Percentiles rank a stretch among this genome's conserved stretches.
Evolutionary conservation across 768 basidiomycete species (phyloP).

Genomic region (Leccinum olivaceopallidum): DNA sequence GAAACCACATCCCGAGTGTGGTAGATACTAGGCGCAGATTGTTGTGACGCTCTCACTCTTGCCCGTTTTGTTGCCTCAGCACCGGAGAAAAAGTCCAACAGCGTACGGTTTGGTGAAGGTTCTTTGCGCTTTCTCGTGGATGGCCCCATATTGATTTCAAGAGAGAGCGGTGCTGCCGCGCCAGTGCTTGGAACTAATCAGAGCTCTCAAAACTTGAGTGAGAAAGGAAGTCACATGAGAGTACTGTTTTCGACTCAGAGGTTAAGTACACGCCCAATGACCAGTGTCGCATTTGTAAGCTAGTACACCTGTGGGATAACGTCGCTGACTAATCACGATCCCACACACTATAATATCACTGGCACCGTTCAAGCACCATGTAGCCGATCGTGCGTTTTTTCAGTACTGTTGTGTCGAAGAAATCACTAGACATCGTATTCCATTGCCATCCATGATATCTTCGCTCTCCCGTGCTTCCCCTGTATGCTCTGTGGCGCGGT

Average conservation of each 20-base stretch:
- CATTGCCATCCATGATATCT: background rate
- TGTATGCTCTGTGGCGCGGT: background rate
- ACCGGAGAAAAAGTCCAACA: constrained; percentile 47
- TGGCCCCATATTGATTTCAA: constrained; percentile 23
- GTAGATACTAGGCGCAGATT: background rate
- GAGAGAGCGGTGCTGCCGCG: background rate
- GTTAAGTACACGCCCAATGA: background rate
- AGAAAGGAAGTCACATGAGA: background rate
- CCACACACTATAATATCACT: background rate
- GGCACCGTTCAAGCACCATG: background rate
- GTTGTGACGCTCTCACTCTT: constrained; percentile 14
- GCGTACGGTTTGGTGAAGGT: constrained; percentile 37
- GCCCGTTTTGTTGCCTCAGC: constrained; percentile 23
- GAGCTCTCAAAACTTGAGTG: background rate
- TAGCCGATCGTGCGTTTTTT: background rate
- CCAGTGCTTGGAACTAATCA: background rate
- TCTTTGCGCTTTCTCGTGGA: constrained; percentile 38
- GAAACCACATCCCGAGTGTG: constrained; percentile 2
- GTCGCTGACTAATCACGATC: background rate
- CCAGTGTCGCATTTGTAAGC: background rate
- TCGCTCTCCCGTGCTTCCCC: background rate
- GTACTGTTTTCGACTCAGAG: background rate
- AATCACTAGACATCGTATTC: background rate
- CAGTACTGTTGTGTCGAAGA: background rate
- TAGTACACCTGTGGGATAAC: background rate